Conservation (phyloP, 2,329 filamentous ascomycete genomes). For the Fusarium coffeatum region DNA sequence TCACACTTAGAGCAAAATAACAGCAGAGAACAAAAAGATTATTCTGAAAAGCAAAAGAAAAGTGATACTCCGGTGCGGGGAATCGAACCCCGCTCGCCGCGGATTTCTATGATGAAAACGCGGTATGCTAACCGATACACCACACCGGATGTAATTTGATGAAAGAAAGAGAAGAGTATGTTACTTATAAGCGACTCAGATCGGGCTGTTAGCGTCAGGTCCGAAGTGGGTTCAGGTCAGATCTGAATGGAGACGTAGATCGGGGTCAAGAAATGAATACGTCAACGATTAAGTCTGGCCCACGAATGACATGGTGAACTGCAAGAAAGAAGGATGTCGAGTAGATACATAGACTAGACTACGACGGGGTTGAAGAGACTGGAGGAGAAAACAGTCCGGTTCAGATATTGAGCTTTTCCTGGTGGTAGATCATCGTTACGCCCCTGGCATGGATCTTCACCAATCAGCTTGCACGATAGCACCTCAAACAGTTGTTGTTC, state of each 20-base stretch:
- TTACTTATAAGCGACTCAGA: not conserved
- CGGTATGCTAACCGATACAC: slow-evolving; percentile 35
- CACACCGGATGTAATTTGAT: slow-evolving; percentile 21
- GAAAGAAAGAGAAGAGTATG: not conserved
- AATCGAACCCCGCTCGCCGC: slow-evolving; percentile 34
- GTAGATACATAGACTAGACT: not conserved
- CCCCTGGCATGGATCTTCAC: not conserved
- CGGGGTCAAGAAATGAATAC: not conserved
- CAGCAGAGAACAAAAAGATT: not conserved
- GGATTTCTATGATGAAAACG: slow-evolving; percentile 17
- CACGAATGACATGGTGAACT: not conserved
- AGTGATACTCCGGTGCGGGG: slow-evolving; percentile 22
- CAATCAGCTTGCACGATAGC: not conserved
- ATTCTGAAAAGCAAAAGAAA: not conserved
- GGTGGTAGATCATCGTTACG: not conserved
- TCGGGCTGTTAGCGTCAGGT: not conserved
- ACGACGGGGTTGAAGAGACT: not conserved
- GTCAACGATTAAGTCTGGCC: not conserved
- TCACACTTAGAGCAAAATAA: not conserved
- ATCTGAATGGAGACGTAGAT: not conserved
- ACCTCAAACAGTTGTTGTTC: not conserved
- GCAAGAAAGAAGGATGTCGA: not conserved
- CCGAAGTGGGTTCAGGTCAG: not conserved
- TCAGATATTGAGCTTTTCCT: not conserved
- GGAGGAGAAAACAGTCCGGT: not conserved